Evolutionary conservation across 345 rosid species (phyloP).

Genomic region (Passiflora organensis): DNA sequence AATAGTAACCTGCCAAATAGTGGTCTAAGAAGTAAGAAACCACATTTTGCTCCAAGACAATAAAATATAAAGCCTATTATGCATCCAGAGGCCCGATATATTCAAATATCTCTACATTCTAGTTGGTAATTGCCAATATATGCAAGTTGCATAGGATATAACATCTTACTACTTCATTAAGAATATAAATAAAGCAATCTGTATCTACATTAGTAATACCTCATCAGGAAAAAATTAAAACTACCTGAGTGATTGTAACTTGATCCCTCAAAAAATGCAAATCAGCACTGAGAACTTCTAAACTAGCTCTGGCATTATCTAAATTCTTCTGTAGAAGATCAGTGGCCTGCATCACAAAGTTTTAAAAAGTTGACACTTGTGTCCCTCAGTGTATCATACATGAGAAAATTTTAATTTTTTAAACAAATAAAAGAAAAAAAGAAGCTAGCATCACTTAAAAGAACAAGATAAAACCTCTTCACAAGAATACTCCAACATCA

Average conservation of each 20-base stretch:
- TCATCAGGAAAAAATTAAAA: too few relatives aligned
- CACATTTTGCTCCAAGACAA: too few relatives aligned
- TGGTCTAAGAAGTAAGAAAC: conserved; percentile 1
- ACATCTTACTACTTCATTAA: not conserved
- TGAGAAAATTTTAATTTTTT: too few relatives aligned
- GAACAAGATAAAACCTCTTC: conserved; percentile 54
- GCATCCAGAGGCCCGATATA: not conserved
- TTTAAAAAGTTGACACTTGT: conserved; percentile 18
- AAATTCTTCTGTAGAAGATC: conserved; percentile 72
- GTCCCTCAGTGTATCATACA: too few relatives aligned
- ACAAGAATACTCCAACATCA: conserved; percentile 91
- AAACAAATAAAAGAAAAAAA: not conserved
- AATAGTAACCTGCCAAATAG: conserved; percentile 56
- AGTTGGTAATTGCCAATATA: too few relatives aligned
- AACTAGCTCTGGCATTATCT: conserved; percentile 92
- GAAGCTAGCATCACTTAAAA: conserved; percentile 4
- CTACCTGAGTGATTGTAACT: conserved; percentile 95
- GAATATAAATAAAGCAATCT: not conserved
- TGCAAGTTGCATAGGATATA: not conserved
- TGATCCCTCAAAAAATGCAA: conserved; percentile 91
- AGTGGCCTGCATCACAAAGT: conserved; percentile 49
- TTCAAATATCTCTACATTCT: not conserved
- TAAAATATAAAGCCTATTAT: too few relatives aligned
- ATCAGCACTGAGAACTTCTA: conserved; percentile 83
- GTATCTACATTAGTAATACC: conserved; percentile 16